Evolutionary conservation across 441 rosid genomes (phyloP).

Genomic region (Manihot esculenta): DNA sequence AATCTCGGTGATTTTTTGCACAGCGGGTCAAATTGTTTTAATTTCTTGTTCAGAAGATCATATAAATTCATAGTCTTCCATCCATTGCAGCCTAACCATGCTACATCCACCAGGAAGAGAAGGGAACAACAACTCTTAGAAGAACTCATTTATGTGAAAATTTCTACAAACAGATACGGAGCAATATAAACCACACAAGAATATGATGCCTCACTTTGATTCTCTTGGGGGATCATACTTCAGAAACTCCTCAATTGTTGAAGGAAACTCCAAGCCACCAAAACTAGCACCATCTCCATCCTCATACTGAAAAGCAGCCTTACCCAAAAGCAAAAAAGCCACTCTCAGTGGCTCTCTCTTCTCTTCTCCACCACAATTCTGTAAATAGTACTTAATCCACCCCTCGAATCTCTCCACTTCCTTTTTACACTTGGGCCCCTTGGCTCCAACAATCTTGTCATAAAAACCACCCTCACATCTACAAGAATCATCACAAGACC

Average conservation of each 20-base stretch:
- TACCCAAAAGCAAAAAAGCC: slow-evolving; percentile 49
- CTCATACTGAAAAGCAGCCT: slow-evolving; percentile 37
- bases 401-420: slow-evolving; percentile 45
- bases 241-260: slow-evolving; percentile 37
- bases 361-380: slow-evolving; percentile 13
- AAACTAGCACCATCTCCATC: slow-evolving; percentile 20
- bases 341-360: slow-evolving; percentile 45
- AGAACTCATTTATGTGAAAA: neutral
- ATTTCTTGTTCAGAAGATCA: neutral
- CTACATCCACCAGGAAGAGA: neutral
- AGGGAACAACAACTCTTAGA: neutral
- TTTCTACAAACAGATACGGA: no score
- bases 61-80: neutral
- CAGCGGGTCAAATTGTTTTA: neutral
- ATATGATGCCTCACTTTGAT: slow-evolving; percentile 1
- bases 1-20: neutral
- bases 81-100: neutral
- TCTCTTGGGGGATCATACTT: slow-evolving; percentile 38
- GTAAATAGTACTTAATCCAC: slow-evolving; percentile 38
- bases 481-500: slow-evolving; percentile 20
- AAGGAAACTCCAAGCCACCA: slow-evolving; percentile 45
- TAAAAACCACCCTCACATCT: slow-evolving; percentile 41
- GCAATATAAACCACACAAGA: neutral
- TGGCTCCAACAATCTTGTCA: slow-evolving; percentile 47
- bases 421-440: slow-evolving; percentile 44